These are phyloP conservation scores for Suhomyces canberraensis DNA, from an alignment of 805 yeast genomes.

Conservation along the genomic window DNA sequence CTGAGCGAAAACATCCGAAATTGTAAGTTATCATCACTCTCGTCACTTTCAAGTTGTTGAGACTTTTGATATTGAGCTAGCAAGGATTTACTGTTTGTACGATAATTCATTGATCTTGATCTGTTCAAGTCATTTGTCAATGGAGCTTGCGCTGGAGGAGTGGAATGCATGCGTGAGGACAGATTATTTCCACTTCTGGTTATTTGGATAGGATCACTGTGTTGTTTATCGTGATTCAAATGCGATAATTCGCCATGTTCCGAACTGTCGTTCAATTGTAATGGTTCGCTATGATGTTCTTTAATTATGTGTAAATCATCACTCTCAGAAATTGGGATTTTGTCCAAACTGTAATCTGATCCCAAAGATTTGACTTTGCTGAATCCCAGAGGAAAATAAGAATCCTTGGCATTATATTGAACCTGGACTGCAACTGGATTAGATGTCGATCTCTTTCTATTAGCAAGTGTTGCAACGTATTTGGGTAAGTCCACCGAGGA, in stretches of 20 bases:
- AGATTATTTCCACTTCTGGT: too few species aligned
- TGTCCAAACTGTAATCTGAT: slow-evolving; percentile 10
- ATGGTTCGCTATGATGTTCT: slow-evolving; percentile 16
- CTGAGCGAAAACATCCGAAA: slow-evolving; percentile 15
- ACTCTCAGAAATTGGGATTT: slow-evolving; percentile 8
- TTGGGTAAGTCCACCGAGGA: slow-evolving; percentile 25
- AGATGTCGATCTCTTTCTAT: slow-evolving; percentile 21
- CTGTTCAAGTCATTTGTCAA: slow-evolving; percentile 15
- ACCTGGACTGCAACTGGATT: slow-evolving; percentile 17
- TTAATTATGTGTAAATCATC: slow-evolving; percentile 20
- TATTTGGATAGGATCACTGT: too few species aligned
- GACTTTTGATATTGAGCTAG: slow-evolving; percentile 17
- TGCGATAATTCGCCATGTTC: too few species aligned
- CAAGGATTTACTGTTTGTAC: slow-evolving; percentile 12
- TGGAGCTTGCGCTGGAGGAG: slow-evolving; percentile 6
- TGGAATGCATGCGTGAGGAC: too few species aligned
- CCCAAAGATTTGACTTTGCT: slow-evolving; percentile 7
- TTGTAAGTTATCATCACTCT: slow-evolving; percentile 8
- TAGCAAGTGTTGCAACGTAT: slow-evolving; percentile 10
- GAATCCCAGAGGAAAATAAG: slow-evolving; percentile 23
- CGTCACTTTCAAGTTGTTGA: slow-evolving; percentile 16
- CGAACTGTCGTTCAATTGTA: slow-evolving; percentile 2
- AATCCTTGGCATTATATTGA: slow-evolving; percentile 19
- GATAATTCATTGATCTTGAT: slow-evolving; percentile 23
- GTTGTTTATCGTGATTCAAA: not conserved